Conservation (phyloP, 2,329 filamentous ascomycete species). For the Penicillium brasilianum region DNA sequence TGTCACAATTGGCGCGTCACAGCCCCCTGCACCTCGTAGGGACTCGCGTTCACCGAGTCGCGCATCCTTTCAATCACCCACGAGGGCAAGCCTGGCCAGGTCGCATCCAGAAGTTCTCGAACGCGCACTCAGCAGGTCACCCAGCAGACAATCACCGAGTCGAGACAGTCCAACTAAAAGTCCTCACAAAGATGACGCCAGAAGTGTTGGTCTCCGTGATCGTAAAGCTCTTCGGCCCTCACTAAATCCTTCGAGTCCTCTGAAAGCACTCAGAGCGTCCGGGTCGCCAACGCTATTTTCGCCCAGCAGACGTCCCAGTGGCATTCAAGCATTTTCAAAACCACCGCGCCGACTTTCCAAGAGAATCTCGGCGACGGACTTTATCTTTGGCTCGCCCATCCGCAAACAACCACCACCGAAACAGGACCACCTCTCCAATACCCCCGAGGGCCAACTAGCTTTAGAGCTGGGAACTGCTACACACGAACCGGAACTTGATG, state of each 20-base stretch:
- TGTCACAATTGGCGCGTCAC: conserved; percentile 49
- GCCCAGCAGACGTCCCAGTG: conserved; percentile 36
- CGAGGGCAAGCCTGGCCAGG: conserved; percentile 66
- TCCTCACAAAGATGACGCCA: conserved; percentile 25
- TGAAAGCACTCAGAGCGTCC: conserved; percentile 22
- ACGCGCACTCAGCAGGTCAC: conserved; percentile 49
- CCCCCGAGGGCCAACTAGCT: conserved; percentile 41
- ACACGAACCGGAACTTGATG: conserved; percentile 29
- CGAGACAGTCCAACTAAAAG: conserved; percentile 23
- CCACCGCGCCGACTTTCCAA: conserved; percentile 44
- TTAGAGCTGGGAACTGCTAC: conserved; percentile 41
- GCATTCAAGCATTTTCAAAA: conserved; percentile 43
- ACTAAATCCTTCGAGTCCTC: conserved; percentile 36
- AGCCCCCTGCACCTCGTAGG: conserved; percentile 33
- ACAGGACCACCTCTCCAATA: conserved; percentile 22
- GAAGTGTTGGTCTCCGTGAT: conserved; percentile 40
- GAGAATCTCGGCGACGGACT: conserved; percentile 38
- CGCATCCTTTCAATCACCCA: conserved; percentile 70
- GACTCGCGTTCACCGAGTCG: conserved; percentile 43
- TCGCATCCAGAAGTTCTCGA: conserved; percentile 64
- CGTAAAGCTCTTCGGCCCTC: conserved; percentile 46
- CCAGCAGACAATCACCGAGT: conserved; percentile 35
- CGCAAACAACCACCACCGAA: conserved; percentile 18
- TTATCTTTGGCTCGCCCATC: conserved; percentile 37
- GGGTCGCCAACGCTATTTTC: conserved; percentile 26